Base-by-base conservation (phyloP, 768 basidiomycete genomes). In the Pleurotus sapidus region DNA sequence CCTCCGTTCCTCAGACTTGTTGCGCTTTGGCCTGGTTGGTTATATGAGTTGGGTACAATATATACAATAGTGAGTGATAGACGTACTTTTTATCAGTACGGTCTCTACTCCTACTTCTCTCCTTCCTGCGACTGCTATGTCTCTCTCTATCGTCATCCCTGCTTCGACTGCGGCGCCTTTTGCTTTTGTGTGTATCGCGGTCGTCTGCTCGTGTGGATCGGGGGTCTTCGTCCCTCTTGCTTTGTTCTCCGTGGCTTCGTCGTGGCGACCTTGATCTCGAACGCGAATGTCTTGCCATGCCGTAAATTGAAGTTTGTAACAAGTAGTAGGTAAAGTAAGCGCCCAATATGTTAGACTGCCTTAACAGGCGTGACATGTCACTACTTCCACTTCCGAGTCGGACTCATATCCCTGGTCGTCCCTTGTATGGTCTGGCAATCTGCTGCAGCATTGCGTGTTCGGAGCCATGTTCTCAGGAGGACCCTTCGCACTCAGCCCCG, bases 1-100 rank as follows among this genome's bases (percentile, higher is more conserved):
- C 63, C 78, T 85, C 42, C 93, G 81, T 61, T 95, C 92, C 67
- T 88, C 87, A n/a, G 90, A 92, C 67, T 88, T 93, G 60, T 91
- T 93, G 37, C 91, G 81, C 67, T 90, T 94, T 57, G 87, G 87
- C 67, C 91, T 93, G 60, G 59, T 11, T 34, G 25, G 24, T 46
- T 38, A 25, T 51, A 42, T 23, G 49, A 20, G 8, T 55, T 24
- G 27, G 42, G 27, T 27, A 57, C 18, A 20, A 49, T 34, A 34
- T 25, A 54, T 30, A 18, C 17, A 39, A 15, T 38, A 30, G 46
- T 30, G 1, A 9, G 8, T 18, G n/a, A 18, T 5, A 40, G 34
- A 67, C 77, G 56, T 67, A 82, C 75, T 79, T 80, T 64, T 80
- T 78, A 43, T 79, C 75, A 34, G 79, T 77, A 25, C 59, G 57